Conservation (phyloP, 768 basidiomycete genomes). For the Suillus placidus region DNA sequence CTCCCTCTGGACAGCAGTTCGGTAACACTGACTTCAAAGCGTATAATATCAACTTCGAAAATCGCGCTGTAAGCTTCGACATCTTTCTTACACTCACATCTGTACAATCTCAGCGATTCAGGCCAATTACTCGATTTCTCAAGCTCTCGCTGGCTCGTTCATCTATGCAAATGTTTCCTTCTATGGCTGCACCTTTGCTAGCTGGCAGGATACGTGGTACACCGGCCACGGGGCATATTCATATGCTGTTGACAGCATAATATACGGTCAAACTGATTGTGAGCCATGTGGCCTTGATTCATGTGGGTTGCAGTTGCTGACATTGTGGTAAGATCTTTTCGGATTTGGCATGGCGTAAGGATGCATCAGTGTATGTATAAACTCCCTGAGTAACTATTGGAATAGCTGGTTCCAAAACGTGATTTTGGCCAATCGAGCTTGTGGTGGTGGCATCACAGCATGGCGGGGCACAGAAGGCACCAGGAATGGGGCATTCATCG, state of each 20-base stretch:
- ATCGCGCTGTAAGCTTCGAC: conserved; percentile 50
- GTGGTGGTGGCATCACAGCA: conserved; percentile 66
- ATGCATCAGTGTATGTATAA: neutral
- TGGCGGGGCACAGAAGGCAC: conserved; percentile 57
- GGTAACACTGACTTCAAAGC: conserved; percentile 62
- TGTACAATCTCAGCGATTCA: neutral
- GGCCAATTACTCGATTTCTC: conserved; percentile 61
- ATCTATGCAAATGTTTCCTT: conserved; percentile 69
- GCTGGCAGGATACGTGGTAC: conserved; percentile 70
- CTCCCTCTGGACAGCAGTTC: conserved; percentile 45
- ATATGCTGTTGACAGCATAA: conserved; percentile 61
- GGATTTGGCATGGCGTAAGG: conserved; percentile 63
- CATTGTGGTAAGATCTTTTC: conserved; percentile 47
- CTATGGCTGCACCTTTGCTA: conserved; percentile 62
- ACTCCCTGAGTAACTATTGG: neutral
- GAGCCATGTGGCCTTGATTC: conserved; percentile 33
- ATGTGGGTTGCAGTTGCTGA: neutral
- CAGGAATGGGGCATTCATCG: conserved; percentile 56
- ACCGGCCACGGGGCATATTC: conserved; percentile 60
- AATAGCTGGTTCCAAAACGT: conserved; percentile 63
- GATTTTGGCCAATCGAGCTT: conserved; percentile 63
- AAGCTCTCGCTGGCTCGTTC: conserved; percentile 64
- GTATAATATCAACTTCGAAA: conserved; percentile 67
- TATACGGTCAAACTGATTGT: conserved; percentile 70
- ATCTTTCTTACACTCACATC: neutral